Evolutionary conservation across 805 yeast species (phyloP), one percentile per base, ranked within the genome.

Genomic region (Debaryomyces hansenii): DNA sequence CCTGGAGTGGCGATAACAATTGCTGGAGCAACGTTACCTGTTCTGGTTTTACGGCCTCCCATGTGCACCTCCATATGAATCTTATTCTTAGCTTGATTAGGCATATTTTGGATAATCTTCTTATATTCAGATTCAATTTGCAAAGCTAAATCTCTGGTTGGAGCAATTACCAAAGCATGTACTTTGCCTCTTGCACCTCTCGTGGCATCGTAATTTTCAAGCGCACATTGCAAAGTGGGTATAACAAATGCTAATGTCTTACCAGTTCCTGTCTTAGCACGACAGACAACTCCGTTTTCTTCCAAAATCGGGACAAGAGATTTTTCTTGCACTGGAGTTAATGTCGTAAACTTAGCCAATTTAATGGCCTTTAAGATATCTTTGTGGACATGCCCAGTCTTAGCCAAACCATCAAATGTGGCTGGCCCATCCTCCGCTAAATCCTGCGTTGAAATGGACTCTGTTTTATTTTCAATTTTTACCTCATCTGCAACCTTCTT

Each of bases 201-300:
- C 4, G 63, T 59, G 14, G 62, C 66, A 2, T 48, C 47, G 9
- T 51, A 43, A 33, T 60, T 57, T 54, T 56, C 45, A 57, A 61
- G 41, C 54, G 61, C 47, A 39, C 80, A 77, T 59, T 89, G 86
- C 39, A 89, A 69, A 10, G 87, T 69, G 2, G 97, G 97, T 37
- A 91, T 72, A 49, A 91, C 85, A 64, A 89, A 90, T 0, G 97
- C 95, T 51, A 87, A 81, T 0, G 97, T 90, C 64, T 90, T 90
- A 59, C 97, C 97, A 2, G 97, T 90, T 63, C 97, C 97, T 3
- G 97, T 90, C 64, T 89, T 89, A 21, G 97, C 97, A 58, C 96
- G 77, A 33, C 90, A 90, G 18, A 90, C 89, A 37, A 89, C 73
- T 53, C 92, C 91, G 28, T 71, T 67, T n/a, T 76, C 70, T 12